Evolutionary conservation across 1,284 basidiomycete species (phyloP), one percentile per base, ranked within the genome.

Genomic region (Malassezia nana): DNA sequence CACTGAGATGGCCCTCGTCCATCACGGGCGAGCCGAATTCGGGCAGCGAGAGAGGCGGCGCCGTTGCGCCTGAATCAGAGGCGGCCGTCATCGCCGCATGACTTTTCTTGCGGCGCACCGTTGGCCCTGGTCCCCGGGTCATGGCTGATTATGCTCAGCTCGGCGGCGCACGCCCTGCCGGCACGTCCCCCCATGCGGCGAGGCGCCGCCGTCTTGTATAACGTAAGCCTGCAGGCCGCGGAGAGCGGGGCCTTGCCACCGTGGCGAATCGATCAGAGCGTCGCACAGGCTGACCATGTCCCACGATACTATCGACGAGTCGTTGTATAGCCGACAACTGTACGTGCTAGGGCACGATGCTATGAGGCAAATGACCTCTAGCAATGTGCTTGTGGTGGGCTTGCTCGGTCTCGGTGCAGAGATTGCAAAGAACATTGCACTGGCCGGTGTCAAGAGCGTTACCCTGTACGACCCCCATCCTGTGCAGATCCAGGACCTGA

Each of bases 301-400:
- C 16, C 32, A 50, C 20, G 35, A 41, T 29, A 30, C 42, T 30
- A 67, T 67, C 50, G 65, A 67, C 30, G 65, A 67, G 53, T 64
- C 62, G 52, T 60, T 68, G 35, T 66, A 61, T 63, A 66, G 67
- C 53, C 66, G 71, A 31, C 71, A 74, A 58, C 67, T 74, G 43
- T 74, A 74, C 42, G 71, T 74, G 42, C 65, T 74, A 16, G 71
- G 71, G 30, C 69, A 72, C 59, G 71, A 74, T 61, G 92, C 92
- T 41, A 98, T 98, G 94, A 95, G 95, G 81, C 86, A 85, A 74
- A 98, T 99, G 94, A 92, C 94, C 7, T 80, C 82, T 25, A 96
- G 91, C 52, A 94, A 95, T 74, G 87, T 98, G 43, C 83, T 99
- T 59, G 84, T 99, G 64, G 85, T 95, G 40, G 94, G 94, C 28